Evolutionary conservation across 2,329 filamentous ascomycete species (phyloP), one percentile per base, ranked within the genome.

Genomic region (Claviceps digitariae): DNA sequence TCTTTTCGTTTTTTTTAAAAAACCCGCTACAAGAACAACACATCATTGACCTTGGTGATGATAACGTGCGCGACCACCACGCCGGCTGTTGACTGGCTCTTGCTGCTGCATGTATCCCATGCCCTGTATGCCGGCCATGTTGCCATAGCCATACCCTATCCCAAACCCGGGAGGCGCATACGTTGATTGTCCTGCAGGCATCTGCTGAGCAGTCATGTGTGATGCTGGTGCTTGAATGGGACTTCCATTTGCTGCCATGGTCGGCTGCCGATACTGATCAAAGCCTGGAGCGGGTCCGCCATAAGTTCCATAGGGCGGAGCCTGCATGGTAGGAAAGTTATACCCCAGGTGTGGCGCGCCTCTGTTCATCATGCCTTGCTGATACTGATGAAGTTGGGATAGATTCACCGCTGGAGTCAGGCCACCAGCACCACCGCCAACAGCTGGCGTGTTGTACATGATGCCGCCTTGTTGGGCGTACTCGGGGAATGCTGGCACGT

Each of bases 341-440:
- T 76, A 79, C 62, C 72, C 75, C 69, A 81, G 74, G 10, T 74
- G 74, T 13, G 77, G 76, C 2, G 69, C 67, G 9, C 71, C 74
- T 20, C 79, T 73, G 48, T 72, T 71, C 65, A 83, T 72, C 69
- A 82, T 73, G 60, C 64, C 72, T 62, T 81, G 79, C 63, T 81
- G 79, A 61, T 78, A 82, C 57, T 80, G 78, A 7, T 38, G 34
- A 58, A 82, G 63, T 58, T 76, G 78, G 61, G 78, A 74, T 55
- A 81, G 64, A 58, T 70, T 73, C 57, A 74, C 73, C 46, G 67
- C 62, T 4, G 75, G 71, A 57, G 66, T 57, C 61, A 80, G 72
- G 41, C 74, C 68, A 29, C 70, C 69, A 58, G 69, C 72, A 58
- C 69, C 72, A 27, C 74, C 68, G 29, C 70, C 69, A 58, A 69